These are phyloP conservation scores for Corylus heterophylla DNA, from an alignment of 306 rosid genomes.

Conservation along the genomic window DNA sequence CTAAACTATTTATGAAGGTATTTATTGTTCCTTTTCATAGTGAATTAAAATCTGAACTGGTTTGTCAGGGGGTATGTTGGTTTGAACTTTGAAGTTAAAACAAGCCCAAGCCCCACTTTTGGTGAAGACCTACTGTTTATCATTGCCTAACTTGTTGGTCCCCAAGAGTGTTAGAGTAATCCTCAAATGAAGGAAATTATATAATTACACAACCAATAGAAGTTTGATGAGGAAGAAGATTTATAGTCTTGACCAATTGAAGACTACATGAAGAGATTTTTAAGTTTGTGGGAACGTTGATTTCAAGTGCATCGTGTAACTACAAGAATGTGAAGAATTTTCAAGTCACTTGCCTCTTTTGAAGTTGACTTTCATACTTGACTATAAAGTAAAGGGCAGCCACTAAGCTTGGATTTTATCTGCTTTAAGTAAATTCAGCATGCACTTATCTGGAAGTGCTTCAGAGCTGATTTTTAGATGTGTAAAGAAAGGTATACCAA, in stretches of 20 bases:
- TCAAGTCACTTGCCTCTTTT: constrained; percentile 73
- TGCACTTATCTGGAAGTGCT: constrained; percentile 46
- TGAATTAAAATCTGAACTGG: constrained; percentile 78
- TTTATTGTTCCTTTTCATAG: constrained; percentile 39
- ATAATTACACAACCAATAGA: constrained; percentile 65
- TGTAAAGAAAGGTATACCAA: constrained; percentile 52
- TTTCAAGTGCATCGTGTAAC: constrained; percentile 69
- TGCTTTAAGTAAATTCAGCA: constrained; percentile 55
- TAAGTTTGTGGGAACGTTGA: constrained; percentile 66
- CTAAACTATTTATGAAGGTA: constrained; percentile 25
- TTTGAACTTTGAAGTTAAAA: constrained; percentile 95
- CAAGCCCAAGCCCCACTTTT: constrained; percentile 95
- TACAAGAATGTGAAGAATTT: constrained; percentile 80
- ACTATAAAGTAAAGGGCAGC: constrained; percentile 73
- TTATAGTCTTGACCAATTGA: constrained; percentile 60
- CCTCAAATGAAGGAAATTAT: constrained; percentile 67
- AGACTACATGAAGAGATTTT: constrained; percentile 58
- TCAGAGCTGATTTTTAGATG: constrained; percentile 39
- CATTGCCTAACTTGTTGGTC: constrained; percentile 76
- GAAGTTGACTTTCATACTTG: constrained; percentile 77
- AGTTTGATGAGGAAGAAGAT: constrained; percentile 78
- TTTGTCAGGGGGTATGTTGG: constrained; percentile 99
- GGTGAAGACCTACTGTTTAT: constrained; percentile 81
- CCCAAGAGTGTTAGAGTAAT: constrained; percentile 66
- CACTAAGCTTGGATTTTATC: constrained; percentile 61